A percentile compares a stretch with the other conserved stretches of the same genome.
Evolutionary conservation across 2,329 filamentous ascomycete genomes (phyloP).

Genomic region (Magnaporthiopsis poae): DNA sequence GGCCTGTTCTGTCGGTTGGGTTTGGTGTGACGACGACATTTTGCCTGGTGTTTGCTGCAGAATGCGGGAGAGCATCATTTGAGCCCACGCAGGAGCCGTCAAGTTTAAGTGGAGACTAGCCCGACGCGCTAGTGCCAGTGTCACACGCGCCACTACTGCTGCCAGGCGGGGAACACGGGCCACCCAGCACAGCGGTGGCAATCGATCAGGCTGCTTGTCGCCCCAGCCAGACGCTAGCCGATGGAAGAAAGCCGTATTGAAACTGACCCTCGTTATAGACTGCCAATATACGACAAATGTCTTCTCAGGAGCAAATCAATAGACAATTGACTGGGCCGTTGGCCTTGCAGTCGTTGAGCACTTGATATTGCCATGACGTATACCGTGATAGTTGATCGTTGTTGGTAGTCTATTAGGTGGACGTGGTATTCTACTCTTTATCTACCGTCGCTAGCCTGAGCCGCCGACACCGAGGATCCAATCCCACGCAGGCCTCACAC

Average conservation of each 20-base stretch:
- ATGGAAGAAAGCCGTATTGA: background rate
- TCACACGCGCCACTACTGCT: background rate
- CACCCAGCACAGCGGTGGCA: background rate
- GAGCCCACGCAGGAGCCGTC: background rate
- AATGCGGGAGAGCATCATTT: background rate
- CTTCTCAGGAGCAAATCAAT: background rate
- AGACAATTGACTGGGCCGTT: background rate
- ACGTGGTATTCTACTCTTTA: background rate
- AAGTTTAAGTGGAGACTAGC: background rate
- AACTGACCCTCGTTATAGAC: background rate
- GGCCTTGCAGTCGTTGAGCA: no score
- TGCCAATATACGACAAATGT: background rate
- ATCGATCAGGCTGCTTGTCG: background rate
- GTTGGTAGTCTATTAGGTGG: background rate
- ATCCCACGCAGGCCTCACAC: conserved; percentile 34
- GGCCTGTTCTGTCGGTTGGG: background rate
- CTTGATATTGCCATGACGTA: no score
- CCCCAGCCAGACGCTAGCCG: no score
- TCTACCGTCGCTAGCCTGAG: background rate
- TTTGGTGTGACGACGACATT: background rate
- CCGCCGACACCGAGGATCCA: background rate
- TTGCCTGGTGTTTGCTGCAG: background rate
- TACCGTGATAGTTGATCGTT: no score
- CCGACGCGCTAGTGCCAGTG: background rate
- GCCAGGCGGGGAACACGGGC: background rate